A percentile compares a stretch with the other conserved stretches of the same genome.
These are phyloP conservation scores for Pichia californica DNA, from an alignment of 805 yeast species.

Conservation along the genomic window DNA sequence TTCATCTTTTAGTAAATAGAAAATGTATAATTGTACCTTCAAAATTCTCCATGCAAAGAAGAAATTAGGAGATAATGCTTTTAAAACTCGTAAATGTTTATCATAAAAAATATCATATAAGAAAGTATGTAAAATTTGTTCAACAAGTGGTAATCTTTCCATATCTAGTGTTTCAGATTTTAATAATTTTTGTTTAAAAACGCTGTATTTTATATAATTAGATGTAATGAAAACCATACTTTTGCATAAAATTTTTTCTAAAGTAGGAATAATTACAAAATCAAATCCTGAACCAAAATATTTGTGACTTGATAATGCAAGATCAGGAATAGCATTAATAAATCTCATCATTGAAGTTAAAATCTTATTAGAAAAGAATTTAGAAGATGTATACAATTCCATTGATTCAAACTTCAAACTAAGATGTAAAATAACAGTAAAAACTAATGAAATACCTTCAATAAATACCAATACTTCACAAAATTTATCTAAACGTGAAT, in stretches of 20 bases:
- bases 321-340: constrained; percentile 30
- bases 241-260: constrained; percentile 34
- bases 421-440: constrained; percentile 38
- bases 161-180: neutral
- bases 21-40: constrained; percentile 44
- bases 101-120: constrained; percentile 8
- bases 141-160: neutral
- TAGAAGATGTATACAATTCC: constrained; percentile 31
- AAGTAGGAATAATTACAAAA: constrained; percentile 32
- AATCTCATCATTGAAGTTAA: constrained; percentile 27
- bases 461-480: constrained; percentile 17
- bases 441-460: constrained; percentile 29
- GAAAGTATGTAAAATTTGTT: neutral
- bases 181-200: constrained; percentile 16
- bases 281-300: constrained; percentile 33
- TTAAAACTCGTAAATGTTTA: constrained; percentile 33
- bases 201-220: constrained; percentile 22
- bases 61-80: constrained; percentile 47
- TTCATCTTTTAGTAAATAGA: constrained; percentile 27
- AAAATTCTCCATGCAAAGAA: constrained; percentile 64
- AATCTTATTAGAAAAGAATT: constrained; percentile 33
- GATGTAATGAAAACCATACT: constrained; percentile 18
- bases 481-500: constrained; percentile 19
- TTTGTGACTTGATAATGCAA: constrained; percentile 26
- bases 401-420: constrained; percentile 28